Evolutionary conservation across 2,329 filamentous ascomycete genomes (phyloP).

Genomic region (Calonectria crousiana): DNA sequence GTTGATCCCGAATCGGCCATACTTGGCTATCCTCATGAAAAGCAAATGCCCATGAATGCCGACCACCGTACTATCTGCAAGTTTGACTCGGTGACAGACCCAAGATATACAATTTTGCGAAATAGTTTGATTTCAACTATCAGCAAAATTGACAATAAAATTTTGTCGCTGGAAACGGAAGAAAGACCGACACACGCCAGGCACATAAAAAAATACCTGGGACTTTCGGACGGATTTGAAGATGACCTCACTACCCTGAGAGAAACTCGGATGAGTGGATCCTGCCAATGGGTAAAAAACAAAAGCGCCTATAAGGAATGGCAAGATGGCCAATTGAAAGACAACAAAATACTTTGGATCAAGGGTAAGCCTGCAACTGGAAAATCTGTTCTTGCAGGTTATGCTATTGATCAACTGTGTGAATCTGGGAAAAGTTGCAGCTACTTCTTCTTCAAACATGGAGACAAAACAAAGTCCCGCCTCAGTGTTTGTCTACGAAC

Average conservation of each 20-base stretch:
- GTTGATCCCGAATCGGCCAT: slow-evolving; percentile 56
- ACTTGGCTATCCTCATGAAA: slow-evolving; percentile 56
- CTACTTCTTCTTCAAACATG: slow-evolving; percentile 45
- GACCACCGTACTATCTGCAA: slow-evolving; percentile 59
- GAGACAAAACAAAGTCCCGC: slow-evolving; percentile 34
- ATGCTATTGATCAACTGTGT: slow-evolving; percentile 46
- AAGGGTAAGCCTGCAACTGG: slow-evolving; percentile 49
- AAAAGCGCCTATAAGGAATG: slow-evolving; percentile 27
- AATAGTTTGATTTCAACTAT: slow-evolving; percentile 44
- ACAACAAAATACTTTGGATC: slow-evolving; percentile 26
- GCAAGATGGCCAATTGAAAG: slow-evolving; percentile 18
- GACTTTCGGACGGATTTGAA: slow-evolving; percentile 24
- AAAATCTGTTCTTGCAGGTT: slow-evolving; percentile 51
- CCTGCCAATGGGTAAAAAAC: slow-evolving; percentile 29
- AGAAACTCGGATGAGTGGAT: slow-evolving; percentile 25
- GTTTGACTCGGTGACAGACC: slow-evolving; percentile 49
- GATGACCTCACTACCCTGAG: slow-evolving; percentile 26
- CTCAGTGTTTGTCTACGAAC: slow-evolving; percentile 43
- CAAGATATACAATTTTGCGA: slow-evolving; percentile 51
- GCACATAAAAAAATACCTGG: slow-evolving; percentile 25
- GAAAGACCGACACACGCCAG: slow-evolving; percentile 16
- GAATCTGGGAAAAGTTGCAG: slow-evolving; percentile 18
- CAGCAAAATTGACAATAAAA: slow-evolving; percentile 14
- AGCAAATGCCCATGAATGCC: slow-evolving; percentile 51
- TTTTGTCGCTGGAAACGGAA: background rate